Evolutionary conservation across 148 eudicot species (phyloP).

Genomic region (Cornus kousa): DNA sequence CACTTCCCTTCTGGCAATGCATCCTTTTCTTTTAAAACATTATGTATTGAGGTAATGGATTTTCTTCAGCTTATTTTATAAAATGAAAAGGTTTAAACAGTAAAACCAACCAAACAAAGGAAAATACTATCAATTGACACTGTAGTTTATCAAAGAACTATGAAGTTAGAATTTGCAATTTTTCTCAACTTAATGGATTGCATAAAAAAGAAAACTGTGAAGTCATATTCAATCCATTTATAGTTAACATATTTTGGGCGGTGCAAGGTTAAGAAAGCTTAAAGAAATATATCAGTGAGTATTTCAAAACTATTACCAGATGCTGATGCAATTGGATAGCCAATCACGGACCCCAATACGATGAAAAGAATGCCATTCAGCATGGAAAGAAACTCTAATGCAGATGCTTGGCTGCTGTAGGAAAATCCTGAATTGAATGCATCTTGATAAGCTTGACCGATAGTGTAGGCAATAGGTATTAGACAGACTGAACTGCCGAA

Average conservation of each 20-base stretch:
- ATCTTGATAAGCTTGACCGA: constrained; percentile 64
- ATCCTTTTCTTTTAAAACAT: too few relatives aligned
- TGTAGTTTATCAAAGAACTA: background rate
- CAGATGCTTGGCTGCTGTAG: constrained; percentile 40
- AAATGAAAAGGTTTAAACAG: background rate
- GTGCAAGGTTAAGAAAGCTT: background rate
- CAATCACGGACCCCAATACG: constrained; percentile 67
- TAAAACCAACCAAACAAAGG: background rate
- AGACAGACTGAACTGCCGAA: constrained; percentile 73
- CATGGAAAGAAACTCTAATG: constrained; percentile 40
- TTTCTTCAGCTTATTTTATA: background rate
- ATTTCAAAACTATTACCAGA: constrained; percentile 60
- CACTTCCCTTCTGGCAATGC: too few relatives aligned
- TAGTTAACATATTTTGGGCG: background rate
- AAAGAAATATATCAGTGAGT: background rate
- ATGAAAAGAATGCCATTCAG: constrained; percentile 59
- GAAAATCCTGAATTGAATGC: constrained; percentile 45
- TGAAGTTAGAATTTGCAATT: background rate
- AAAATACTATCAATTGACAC: too few relatives aligned
- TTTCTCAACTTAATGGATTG: background rate
- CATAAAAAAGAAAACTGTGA: background rate
- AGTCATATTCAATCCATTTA: background rate
- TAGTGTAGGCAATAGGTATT: constrained; percentile 64
- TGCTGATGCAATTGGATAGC: constrained; percentile 87
- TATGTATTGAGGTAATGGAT: too few relatives aligned